phyloP scores from a whole-genome alignment of 257 asterid species.

The Ballota nigra region DNA sequence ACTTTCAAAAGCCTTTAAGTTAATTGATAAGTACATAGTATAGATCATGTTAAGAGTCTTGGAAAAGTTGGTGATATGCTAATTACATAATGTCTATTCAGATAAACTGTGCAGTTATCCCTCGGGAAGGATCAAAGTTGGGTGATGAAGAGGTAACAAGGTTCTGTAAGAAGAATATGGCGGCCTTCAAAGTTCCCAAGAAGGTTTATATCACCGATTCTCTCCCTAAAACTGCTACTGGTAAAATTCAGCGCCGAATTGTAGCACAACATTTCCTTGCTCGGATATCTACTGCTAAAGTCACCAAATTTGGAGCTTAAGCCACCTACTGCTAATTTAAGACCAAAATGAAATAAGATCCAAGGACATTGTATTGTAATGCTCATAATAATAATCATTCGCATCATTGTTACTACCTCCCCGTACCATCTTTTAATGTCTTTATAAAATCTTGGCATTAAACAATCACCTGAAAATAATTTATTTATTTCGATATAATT shows the following conservation, averaged over 20 bases:
- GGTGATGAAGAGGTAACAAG: conserved; percentile 62
- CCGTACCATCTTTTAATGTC: no score
- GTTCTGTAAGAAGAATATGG: conserved; percentile 78
- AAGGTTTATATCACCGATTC: conserved; percentile 79
- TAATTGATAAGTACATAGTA: not conserved
- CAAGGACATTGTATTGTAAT: no score
- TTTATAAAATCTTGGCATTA: no score
- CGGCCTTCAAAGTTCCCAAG: conserved; percentile 92
- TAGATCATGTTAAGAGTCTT: no score
- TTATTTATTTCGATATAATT: no score
- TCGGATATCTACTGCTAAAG: conserved; percentile 36
- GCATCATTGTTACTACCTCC: no score
- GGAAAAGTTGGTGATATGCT: not conserved
- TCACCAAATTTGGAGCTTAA: conserved; percentile 45
- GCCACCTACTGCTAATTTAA: conserved; percentile 26
- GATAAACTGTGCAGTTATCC: conserved; percentile 91
- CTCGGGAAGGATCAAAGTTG: conserved; percentile 62
- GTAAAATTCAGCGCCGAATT: conserved; percentile 81
- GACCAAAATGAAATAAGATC: conserved; percentile 40
- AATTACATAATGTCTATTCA: conserved; percentile 12
- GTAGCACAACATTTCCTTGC: conserved; percentile 93
- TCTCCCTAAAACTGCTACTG: conserved; percentile 86
- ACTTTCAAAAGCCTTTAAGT: not conserved
- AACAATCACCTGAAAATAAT: no score
- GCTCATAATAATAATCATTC: no score